A percentile compares a stretch with the other conserved stretches of the same genome.
phyloP scores from a whole-genome alignment of 2,329 filamentous ascomycete genomes.

The Aphanoascus verrucosus region DNA sequence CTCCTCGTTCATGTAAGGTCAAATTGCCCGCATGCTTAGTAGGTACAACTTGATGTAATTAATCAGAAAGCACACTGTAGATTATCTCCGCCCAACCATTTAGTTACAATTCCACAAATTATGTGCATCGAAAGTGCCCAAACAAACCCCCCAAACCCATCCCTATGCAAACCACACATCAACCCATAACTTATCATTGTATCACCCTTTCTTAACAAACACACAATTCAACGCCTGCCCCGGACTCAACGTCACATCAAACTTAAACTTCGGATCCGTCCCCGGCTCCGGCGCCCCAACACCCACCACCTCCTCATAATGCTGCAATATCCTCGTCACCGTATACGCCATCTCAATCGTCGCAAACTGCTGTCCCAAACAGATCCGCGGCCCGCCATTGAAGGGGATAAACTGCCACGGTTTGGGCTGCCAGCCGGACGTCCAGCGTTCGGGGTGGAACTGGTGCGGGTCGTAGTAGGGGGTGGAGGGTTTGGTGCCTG shows the following conservation, averaged over 20 bases:
- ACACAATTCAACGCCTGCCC: slow-evolving; percentile 32
- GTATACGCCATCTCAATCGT: slow-evolving; percentile 49
- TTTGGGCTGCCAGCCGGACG: slow-evolving; percentile 40
- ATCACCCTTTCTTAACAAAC: slow-evolving; percentile 23
- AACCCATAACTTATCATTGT: not conserved
- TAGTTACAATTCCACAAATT: too few species aligned
- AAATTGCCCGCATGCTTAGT: too few species aligned
- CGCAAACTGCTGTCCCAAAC: slow-evolving; percentile 51
- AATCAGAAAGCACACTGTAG: too few species aligned
- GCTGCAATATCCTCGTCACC: slow-evolving; percentile 34
- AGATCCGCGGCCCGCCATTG: slow-evolving; percentile 44
- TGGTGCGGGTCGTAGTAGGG: slow-evolving; percentile 33
- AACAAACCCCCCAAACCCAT: too few species aligned
- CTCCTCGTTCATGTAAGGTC: too few species aligned
- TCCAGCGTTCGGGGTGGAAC: slow-evolving; percentile 44
- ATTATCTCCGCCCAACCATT: too few species aligned
- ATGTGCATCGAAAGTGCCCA: not conserved
- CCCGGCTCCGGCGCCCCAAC: slow-evolving; percentile 24
- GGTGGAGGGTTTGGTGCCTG: slow-evolving; percentile 19
- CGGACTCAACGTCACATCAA: slow-evolving; percentile 32
- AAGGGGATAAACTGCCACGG: slow-evolving; percentile 48
- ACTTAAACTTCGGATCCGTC: slow-evolving; percentile 28
- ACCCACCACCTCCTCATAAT: slow-evolving; percentile 30
- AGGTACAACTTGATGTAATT: too few species aligned
- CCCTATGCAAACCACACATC: too few species aligned